Evolutionary conservation across 164 flowering plant genomes (phyloP).

Genomic region (Cinnamomum chago): DNA sequence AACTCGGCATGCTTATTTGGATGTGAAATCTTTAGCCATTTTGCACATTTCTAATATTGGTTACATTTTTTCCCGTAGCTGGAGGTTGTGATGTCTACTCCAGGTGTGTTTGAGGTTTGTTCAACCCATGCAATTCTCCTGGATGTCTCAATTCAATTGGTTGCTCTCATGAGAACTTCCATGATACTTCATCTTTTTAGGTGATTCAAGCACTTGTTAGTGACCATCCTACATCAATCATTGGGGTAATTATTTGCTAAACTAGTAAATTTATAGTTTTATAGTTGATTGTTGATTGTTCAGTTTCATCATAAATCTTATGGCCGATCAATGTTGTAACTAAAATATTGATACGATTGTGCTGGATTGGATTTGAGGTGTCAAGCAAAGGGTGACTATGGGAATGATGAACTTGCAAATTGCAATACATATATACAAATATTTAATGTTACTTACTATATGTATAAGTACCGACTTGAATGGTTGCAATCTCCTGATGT

Average conservation of each 20-base stretch:
- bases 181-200: slow-evolving; percentile 29
- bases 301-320: no score
- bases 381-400: no score
- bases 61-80: slow-evolving; percentile 38
- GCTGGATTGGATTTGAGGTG: no score
- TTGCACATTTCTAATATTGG: background rate
- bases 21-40: background rate
- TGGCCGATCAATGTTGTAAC: no score
- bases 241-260: slow-evolving; percentile 51
- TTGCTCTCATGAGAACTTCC: slow-evolving; percentile 4
- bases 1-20: background rate
- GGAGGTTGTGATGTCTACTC: slow-evolving; percentile 72
- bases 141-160: background rate
- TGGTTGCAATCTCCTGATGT: no score
- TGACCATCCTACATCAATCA: slow-evolving; percentile 48
- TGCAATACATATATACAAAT: no score
- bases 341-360: no score
- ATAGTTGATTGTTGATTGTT: background rate
- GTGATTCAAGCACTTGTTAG: slow-evolving; percentile 46
- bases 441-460: no score
- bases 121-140: background rate
- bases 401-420: no score
- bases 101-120: slow-evolving; percentile 78
- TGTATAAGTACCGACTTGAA: no score
- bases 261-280: background rate